Evolutionary conservation across 768 basidiomycete species (phyloP).

Genomic region (Termitomyces sp.): DNA sequence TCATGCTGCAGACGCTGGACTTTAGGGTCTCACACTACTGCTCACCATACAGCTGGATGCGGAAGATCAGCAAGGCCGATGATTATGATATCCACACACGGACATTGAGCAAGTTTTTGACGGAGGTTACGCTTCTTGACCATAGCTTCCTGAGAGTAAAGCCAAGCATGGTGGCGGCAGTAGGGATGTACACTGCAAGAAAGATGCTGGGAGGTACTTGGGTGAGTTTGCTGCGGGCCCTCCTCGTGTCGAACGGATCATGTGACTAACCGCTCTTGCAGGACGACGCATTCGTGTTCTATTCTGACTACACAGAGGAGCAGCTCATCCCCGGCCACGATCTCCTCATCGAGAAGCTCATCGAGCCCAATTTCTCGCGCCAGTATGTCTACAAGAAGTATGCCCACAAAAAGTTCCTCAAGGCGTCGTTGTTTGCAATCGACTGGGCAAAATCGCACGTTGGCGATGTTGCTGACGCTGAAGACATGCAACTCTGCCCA

Average conservation of each 20-base stretch:
- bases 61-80: conserved; percentile 97
- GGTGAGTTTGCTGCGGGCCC: conserved; percentile 58
- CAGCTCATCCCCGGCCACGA: conserved; percentile 81
- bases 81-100: conserved; percentile 98
- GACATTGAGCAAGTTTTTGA: conserved; percentile 95
- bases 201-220: conserved; percentile 94
- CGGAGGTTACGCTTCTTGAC: conserved; percentile 93
- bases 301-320: conserved; percentile 89
- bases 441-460: conserved; percentile 65
- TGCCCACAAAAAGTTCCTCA: conserved; percentile 95
- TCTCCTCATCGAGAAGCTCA: conserved; percentile 80
- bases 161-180: conserved; percentile 90
- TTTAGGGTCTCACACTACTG: conserved; percentile 97
- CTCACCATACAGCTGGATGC: conserved; percentile 99
- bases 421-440: conserved; percentile 78
- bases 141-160: conserved; percentile 90
- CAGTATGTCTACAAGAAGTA: conserved; percentile 96
- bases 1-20: conserved; percentile 92
- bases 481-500: conserved; percentile 47
- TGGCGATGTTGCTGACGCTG: conserved; percentile 36
- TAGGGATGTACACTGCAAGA: conserved; percentile 96
- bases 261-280: conserved; percentile 45
- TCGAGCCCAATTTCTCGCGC: conserved; percentile 74
- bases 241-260: conserved; percentile 24
- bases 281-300: conserved; percentile 89